These are phyloP conservation scores for Saposhnikovia divaricata DNA, from an alignment of 129 eudicot genomes.

Conservation along the genomic window DNA sequence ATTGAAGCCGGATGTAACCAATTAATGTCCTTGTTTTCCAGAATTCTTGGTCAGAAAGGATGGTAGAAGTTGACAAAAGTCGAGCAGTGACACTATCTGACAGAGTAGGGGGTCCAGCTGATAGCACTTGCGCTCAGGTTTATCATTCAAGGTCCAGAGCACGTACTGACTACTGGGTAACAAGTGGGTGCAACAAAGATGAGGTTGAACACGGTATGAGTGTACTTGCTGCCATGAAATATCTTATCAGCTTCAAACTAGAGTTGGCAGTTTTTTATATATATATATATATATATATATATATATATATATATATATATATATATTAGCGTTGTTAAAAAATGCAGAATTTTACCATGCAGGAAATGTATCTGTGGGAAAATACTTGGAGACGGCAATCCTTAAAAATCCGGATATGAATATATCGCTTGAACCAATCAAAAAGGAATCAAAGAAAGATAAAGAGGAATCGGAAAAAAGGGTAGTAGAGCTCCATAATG, in stretches of 20 bases:
- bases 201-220: constrained; percentile 34
- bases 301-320: no score
- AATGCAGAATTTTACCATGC: constrained; percentile 9
- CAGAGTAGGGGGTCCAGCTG: constrained; percentile 38
- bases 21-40: constrained; percentile 19
- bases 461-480: constrained; percentile 14
- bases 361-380: constrained; percentile 37
- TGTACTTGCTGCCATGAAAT: not conserved
- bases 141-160: constrained; percentile 35
- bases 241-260: not conserved
- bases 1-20: not conserved
- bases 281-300: no score
- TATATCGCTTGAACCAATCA: constrained; percentile 14
- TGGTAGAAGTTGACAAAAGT: constrained; percentile 56
- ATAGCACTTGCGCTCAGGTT: constrained; percentile 62
- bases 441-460: constrained; percentile 24
- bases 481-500: constrained; percentile 12
- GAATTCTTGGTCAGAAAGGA: constrained; percentile 79
- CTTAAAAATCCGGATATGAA: constrained; percentile 27
- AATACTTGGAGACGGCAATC: constrained; percentile 42
- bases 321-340: not conserved
- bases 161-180: constrained; percentile 18
- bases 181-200: constrained; percentile 22
- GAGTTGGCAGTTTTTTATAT: not conserved
- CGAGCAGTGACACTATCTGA: constrained; percentile 38